Evolutionary conservation across 768 basidiomycete species (phyloP).

Genomic region (Trametopsis cervina): DNA sequence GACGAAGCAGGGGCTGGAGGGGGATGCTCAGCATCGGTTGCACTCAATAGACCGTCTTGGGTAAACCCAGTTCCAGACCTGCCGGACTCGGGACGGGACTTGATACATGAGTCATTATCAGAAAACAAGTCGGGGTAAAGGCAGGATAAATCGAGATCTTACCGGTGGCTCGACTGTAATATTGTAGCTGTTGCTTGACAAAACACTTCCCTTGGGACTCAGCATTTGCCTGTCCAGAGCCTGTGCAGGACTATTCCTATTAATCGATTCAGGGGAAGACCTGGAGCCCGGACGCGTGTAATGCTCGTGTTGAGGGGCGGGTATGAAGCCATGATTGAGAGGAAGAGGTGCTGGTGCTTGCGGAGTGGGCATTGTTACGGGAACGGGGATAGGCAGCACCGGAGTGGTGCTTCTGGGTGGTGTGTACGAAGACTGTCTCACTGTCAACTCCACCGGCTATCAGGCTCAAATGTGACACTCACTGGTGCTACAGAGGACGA

Average conservation of each 20-base stretch:
- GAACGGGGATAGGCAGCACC: neutral
- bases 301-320: neutral
- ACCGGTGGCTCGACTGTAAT: constrained; percentile 22
- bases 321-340: neutral
- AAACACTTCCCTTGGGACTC: constrained; percentile 7
- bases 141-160: constrained; percentile 7
- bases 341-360: constrained; percentile 2
- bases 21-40: constrained; percentile 34
- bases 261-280: neutral
- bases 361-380: constrained; percentile 8
- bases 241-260: neutral
- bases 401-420: neutral
- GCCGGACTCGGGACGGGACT: constrained; percentile 35
- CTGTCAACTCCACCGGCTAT: neutral
- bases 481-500: constrained; percentile 8
- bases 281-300: constrained; percentile 4
- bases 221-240: neutral
- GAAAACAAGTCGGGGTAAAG: neutral
- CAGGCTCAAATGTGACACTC: neutral
- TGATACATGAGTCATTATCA: neutral
- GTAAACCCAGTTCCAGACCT: constrained; percentile 23
- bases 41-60: constrained; percentile 28
- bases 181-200: constrained; percentile 6
- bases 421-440: neutral
- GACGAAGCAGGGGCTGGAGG: constrained; percentile 14